These are phyloP conservation scores for Monilinia aucupariae DNA, from an alignment of 2,329 filamentous ascomycete genomes.

Conservation along the genomic window DNA sequence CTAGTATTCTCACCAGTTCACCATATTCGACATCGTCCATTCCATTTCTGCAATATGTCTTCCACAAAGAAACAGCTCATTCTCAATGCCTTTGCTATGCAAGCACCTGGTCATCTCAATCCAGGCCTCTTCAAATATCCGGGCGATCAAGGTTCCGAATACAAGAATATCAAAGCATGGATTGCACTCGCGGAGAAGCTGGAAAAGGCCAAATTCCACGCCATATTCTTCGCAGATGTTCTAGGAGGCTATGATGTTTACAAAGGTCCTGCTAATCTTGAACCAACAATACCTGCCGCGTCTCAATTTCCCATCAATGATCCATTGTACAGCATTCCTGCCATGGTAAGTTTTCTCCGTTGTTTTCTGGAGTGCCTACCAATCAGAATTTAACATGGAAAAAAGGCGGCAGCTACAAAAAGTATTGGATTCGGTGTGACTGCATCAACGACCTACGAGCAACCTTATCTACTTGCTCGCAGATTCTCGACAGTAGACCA, in stretches of 20 bases:
- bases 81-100: slow-evolving; percentile 47
- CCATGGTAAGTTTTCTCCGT: slow-evolving; percentile 49
- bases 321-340: slow-evolving; percentile 56
- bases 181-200: slow-evolving; percentile 53
- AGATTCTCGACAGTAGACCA: slow-evolving; percentile 31
- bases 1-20: not conserved
- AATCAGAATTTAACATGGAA: not conserved
- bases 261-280: slow-evolving; percentile 53
- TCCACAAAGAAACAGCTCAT: slow-evolving; percentile 41
- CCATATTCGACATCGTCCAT: not conserved
- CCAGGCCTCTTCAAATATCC: slow-evolving; percentile 60
- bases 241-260: slow-evolving; percentile 67
- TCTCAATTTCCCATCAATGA: slow-evolving; percentile 70
- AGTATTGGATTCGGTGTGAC: slow-evolving; percentile 66
- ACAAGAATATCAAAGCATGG: slow-evolving; percentile 58
- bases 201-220: slow-evolving; percentile 58
- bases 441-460: slow-evolving; percentile 61
- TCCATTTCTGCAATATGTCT: slow-evolving; percentile 19
- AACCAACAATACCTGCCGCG: slow-evolving; percentile 54
- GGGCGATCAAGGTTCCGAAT: slow-evolving; percentile 55
- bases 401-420: slow-evolving; percentile 46
- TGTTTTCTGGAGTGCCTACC: too few species aligned
- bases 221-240: slow-evolving; percentile 63
- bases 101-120: slow-evolving; percentile 47
- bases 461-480: slow-evolving; percentile 26